Base-by-base conservation (phyloP, 2,329 filamentous ascomycete genomes). In the Verticillium albo-atrum region DNA sequence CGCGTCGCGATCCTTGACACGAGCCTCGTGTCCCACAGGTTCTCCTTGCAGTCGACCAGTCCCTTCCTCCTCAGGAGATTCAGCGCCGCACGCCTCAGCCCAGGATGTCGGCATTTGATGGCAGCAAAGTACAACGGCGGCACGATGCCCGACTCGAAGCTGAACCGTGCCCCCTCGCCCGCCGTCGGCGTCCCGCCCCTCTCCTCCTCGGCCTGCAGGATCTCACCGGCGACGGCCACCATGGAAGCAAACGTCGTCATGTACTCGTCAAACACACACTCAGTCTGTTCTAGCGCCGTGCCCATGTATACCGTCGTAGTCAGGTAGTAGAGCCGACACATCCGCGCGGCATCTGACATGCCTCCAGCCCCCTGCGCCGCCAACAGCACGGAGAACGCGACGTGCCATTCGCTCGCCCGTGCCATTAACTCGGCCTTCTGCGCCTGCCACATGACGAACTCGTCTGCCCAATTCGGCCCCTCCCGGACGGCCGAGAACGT, bases 61-160 rank as follows among this genome's bases (percentile, higher is more conserved):
- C 71, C 64, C 2, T 70, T 66, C 4, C 69, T 64, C 6, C 66
- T 68, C 10, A 79, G 65, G 12, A 79, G 68, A 14, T 69, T 65
- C 0, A 78, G 65, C 0, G 77, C 77, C 1, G 74, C 70, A 1
- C 75, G 69, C 14, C 77, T 64, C 4, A 78, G 68, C 17, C 73
- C 65, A 0, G 73, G 81, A 59, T 78, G 77, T 1, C 77, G 70
- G 55, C 75, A 79, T 56, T 75, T 77, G 35, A 67, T 64, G 1
- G 68, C 71, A 6, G 74, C 72, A 62, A 75, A 80, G 63, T 77
- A 79, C 1, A 80, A 63, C 1, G 76, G 73, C 0, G 75, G 72
- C 27, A 79, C 69, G 0, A 79, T 58, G 23, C 77, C 75, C 14
- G 75, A 77, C 42, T 79, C 76, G 53, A 79, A 79, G 6, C 70